These are phyloP conservation scores for Lepraria neglecta DNA, from an alignment of 495 filamentous ascomycete genomes.

Conservation along the genomic window DNA sequence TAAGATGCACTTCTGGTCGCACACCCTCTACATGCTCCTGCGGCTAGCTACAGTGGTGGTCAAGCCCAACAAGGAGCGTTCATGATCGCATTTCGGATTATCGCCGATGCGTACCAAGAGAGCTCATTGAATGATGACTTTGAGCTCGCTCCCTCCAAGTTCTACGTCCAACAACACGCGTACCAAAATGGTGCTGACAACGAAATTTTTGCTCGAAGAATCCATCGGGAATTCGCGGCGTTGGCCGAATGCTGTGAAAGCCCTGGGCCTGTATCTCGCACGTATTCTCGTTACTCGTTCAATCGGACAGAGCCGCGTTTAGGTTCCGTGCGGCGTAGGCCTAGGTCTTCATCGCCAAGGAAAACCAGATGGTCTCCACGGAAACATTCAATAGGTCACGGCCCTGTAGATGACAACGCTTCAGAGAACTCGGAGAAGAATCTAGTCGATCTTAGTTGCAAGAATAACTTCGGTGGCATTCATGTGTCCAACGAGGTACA, in stretches of 20 bases:
- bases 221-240: slow-evolving; percentile 42
- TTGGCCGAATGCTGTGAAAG: slow-evolving; percentile 19
- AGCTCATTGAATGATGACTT: slow-evolving; percentile 37
- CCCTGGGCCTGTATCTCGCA: slow-evolving; percentile 32
- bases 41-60: slow-evolving; percentile 26
- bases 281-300: slow-evolving; percentile 33
- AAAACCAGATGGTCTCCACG: slow-evolving; percentile 7
- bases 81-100: slow-evolving; percentile 51
- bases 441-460: slow-evolving; percentile 9
- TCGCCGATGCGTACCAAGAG: slow-evolving; percentile 46
- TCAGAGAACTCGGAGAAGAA: slow-evolving; percentile 26
- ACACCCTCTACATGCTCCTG: slow-evolving; percentile 42
- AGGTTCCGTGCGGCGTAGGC: slow-evolving; percentile 24
- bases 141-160: slow-evolving; percentile 46
- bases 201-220: slow-evolving; percentile 45
- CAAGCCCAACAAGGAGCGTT: slow-evolving; percentile 30
- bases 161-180: slow-evolving; percentile 53
- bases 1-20: slow-evolving; percentile 44
- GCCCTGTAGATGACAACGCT: slow-evolving; percentile 29
- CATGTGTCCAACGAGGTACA: slow-evolving; percentile 49
- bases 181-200: slow-evolving; percentile 46
- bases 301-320: slow-evolving; percentile 24
- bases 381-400: slow-evolving; percentile 1
- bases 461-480: slow-evolving; percentile 42
- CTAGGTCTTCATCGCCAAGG: slow-evolving; percentile 33